phyloP scores from a whole-genome alignment of 306 rosid species.

The Cucurbita ficifolia region DNA sequence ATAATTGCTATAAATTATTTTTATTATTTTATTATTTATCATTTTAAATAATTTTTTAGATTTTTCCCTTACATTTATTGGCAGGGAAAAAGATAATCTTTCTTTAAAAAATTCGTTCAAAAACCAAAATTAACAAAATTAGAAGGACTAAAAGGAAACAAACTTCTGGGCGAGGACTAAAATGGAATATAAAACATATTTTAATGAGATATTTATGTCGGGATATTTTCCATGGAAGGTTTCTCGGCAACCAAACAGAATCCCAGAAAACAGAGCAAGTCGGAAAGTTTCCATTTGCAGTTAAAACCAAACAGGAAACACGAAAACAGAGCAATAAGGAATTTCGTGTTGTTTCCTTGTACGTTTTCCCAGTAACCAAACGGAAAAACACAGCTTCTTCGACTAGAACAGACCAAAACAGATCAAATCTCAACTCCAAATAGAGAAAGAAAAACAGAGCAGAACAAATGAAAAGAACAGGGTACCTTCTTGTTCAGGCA shows the following conservation, averaged over 20 bases:
- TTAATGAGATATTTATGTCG: background rate
- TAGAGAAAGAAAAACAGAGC: background rate
- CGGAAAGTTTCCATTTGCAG: background rate
- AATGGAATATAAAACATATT: background rate
- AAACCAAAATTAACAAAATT: too few relatives aligned
- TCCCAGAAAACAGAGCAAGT: background rate
- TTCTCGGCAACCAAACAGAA: background rate
- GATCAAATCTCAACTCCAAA: background rate
- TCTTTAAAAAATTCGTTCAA: too few relatives aligned
- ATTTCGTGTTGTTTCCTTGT: background rate
- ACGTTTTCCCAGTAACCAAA: background rate
- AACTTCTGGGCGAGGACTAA: too few relatives aligned
- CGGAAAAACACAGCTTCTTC: background rate
- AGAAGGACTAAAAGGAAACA: too few relatives aligned
- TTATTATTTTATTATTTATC: background rate
- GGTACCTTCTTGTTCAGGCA: constrained; percentile 67
- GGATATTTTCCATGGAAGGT: background rate
- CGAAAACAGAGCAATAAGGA: background rate
- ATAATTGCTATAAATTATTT: background rate
- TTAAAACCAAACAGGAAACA: background rate
- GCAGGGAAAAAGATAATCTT: too few relatives aligned
- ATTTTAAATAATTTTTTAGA: too few relatives aligned
- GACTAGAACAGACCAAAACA: too few relatives aligned
- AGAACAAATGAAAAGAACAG: background rate
- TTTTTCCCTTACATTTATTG: too few relatives aligned